phyloP scores from a whole-genome alignment of 202 grass and related monocot genomes.

The Zizania palustris region DNA sequence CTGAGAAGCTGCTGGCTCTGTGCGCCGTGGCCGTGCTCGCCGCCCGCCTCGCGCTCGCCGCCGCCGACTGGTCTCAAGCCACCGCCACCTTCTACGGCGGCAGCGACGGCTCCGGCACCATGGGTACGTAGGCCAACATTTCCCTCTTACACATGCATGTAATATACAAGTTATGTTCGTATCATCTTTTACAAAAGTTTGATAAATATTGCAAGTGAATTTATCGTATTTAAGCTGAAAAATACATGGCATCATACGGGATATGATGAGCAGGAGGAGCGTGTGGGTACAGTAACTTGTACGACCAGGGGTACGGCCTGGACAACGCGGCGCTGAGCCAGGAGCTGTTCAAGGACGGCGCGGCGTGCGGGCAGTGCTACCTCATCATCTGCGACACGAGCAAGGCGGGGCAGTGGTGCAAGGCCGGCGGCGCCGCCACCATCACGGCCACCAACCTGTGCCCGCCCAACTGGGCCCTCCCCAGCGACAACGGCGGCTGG shows the following conservation, averaged over 20 bases:
- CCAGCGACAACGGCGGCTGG: constrained; percentile 48
- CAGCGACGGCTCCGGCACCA: constrained; percentile 53
- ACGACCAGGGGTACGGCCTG: constrained; percentile 59
- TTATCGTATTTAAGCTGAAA: no score
- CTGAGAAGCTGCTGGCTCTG: background rate
- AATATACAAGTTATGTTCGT: no score
- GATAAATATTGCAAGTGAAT: no score
- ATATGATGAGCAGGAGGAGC: constrained; percentile 47
- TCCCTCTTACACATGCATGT: background rate
- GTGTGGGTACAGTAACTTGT: constrained; percentile 70
- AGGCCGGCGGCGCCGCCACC: background rate
- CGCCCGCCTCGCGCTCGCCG: background rate
- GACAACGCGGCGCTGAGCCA: constrained; percentile 65
- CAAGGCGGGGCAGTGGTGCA: constrained; percentile 31
- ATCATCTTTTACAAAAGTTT: no score
- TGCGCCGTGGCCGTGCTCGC: background rate
- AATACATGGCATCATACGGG: no score
- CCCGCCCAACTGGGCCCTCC: constrained; percentile 39
- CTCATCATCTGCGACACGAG: constrained; percentile 36
- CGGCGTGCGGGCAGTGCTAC: constrained; percentile 74
- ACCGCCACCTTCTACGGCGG: constrained; percentile 72
- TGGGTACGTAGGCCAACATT: constrained; percentile 47
- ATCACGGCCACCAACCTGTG: constrained; percentile 62
- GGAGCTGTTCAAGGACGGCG: constrained; percentile 72
- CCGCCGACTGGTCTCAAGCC: constrained; percentile 23